Conservation (phyloP, 768 basidiomycete genomes). For the Omphalotus guepiniiformis region DNA sequence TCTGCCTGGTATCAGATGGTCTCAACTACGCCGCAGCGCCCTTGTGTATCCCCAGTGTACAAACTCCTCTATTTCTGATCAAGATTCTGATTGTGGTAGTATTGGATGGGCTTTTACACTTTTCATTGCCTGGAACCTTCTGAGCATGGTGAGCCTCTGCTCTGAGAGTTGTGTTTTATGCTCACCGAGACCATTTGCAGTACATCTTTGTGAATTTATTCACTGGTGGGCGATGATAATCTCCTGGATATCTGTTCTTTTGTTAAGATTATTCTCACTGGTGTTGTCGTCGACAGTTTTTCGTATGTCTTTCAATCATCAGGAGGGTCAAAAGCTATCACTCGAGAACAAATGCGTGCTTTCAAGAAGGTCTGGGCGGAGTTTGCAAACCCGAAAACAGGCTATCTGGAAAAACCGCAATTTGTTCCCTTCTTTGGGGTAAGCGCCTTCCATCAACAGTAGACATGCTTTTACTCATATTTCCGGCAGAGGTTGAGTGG, state of each 20-base stretch:
- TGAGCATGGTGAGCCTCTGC: constrained; percentile 73
- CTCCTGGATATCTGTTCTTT: background rate
- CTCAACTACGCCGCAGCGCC: constrained; percentile 43
- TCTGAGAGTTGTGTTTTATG: too few relatives aligned
- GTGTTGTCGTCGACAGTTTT: constrained; percentile 94
- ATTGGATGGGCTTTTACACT: constrained; percentile 75
- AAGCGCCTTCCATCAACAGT: too few relatives aligned
- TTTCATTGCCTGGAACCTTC: constrained; percentile 92
- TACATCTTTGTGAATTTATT: constrained; percentile 97
- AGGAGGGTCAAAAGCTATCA: constrained; percentile 75
- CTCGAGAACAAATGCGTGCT: constrained; percentile 85
- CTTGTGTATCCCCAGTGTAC: constrained; percentile 80
- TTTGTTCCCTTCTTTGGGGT: constrained; percentile 84
- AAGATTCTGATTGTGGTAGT: constrained; percentile 86
- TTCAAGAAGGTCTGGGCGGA: constrained; percentile 95
- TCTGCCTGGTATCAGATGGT: constrained; percentile 4
- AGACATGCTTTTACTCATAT: too few relatives aligned
- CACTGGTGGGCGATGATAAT: constrained; percentile 51
- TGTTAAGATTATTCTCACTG: constrained; percentile 23
- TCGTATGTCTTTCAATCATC: constrained; percentile 92
- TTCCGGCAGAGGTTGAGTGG: constrained; percentile 67
- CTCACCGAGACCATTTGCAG: constrained; percentile 32
- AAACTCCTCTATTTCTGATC: constrained; percentile 35
- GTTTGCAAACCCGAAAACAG: constrained; percentile 74
- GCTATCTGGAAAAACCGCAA: constrained; percentile 64